These are phyloP conservation scores for Solanum hybrid DNA, from an alignment of 305 asterid species.

Conservation along the genomic window DNA sequence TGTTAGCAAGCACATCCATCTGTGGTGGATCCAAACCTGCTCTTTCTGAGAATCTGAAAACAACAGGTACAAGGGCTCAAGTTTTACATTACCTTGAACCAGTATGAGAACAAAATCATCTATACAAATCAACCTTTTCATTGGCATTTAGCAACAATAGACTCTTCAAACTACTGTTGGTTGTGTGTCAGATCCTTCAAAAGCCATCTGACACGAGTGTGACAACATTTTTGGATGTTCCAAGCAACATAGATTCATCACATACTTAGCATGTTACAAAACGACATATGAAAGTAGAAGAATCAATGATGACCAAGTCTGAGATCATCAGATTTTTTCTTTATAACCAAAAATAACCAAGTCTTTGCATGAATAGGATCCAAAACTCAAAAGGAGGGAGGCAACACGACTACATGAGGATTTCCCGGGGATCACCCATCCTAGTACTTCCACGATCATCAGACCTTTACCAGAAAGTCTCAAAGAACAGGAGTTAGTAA, in stretches of 20 bases:
- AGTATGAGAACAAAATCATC: not conserved
- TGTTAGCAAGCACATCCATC: not conserved
- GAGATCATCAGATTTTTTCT: not conserved
- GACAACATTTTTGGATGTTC: not conserved
- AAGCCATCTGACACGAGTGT: not conserved
- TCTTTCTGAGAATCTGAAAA: not conserved
- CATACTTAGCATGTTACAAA: not conserved
- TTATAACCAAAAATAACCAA: not conserved
- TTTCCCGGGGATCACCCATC: not conserved
- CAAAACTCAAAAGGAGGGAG: not conserved
- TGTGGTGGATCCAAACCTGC: not conserved
- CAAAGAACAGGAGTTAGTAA: constrained; percentile 36
- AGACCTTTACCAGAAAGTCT: not conserved
- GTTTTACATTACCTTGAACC: not conserved
- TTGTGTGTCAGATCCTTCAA: not conserved
- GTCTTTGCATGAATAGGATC: not conserved
- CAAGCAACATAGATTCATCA: not conserved
- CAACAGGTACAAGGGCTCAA: not conserved
- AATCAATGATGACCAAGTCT: not conserved
- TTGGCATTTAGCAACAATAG: not conserved
- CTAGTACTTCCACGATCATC: not conserved
- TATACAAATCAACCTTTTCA: not conserved
- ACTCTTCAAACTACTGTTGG: not conserved
- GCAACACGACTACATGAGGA: not conserved
- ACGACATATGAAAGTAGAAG: not conserved